Conservation (phyloP, 1,284 basidiomycete genomes). For the Rhodotorula mucilaginosa region DNA sequence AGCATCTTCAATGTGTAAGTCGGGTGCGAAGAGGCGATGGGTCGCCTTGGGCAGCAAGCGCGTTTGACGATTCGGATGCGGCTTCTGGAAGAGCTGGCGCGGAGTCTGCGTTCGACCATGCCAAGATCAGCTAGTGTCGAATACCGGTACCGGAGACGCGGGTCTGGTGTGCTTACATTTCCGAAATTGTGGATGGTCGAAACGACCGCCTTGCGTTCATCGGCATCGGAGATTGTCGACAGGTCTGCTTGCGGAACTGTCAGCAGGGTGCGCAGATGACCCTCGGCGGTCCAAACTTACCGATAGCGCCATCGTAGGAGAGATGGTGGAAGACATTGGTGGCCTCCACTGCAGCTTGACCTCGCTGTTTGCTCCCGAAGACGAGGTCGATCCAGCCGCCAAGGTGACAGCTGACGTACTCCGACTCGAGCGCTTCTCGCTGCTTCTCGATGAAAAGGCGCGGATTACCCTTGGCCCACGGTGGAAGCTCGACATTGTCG, state of each 20-base stretch:
- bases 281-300: slow-evolving; percentile 47
- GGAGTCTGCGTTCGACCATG: slow-evolving; percentile 60
- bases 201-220: slow-evolving; percentile 85
- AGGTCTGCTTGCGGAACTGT: slow-evolving; percentile 59
- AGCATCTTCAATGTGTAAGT: slow-evolving; percentile 19
- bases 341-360: slow-evolving; percentile 46
- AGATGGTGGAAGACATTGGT: slow-evolving; percentile 90
- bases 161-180: slow-evolving; percentile 43
- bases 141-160: too few relatives aligned
- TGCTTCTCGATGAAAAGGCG: slow-evolving; percentile 79
- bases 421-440: slow-evolving; percentile 82
- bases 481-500: slow-evolving; percentile 82
- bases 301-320: slow-evolving; percentile 88
- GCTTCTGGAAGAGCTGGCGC: slow-evolving; percentile 75
- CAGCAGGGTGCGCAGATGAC: too few relatives aligned
- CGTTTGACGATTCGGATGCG: slow-evolving; percentile 73
- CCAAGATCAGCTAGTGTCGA: too few relatives aligned
- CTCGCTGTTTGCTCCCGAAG: slow-evolving; percentile 54
- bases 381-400: slow-evolving; percentile 92
- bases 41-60: slow-evolving; percentile 24
- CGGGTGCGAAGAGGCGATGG: slow-evolving; percentile 26
- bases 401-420: slow-evolving; percentile 79
- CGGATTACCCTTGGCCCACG: slow-evolving; percentile 84
- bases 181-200: slow-evolving; percentile 96
- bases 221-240: slow-evolving; percentile 76